Base-by-base conservation (phyloP, 768 basidiomycete species). In the Pisolithus microcarpus region DNA sequence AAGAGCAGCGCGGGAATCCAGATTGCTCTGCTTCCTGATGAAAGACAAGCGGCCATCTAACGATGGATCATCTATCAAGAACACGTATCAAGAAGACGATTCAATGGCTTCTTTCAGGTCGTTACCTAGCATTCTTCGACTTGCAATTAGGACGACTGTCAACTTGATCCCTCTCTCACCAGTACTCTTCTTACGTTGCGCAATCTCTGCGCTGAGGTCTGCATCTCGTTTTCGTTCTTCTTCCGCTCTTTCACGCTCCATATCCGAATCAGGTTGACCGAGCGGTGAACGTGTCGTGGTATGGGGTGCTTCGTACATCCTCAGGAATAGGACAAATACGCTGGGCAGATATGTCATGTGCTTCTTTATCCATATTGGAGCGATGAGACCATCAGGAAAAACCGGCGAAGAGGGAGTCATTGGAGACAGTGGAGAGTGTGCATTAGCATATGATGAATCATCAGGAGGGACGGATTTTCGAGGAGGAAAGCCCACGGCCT, bases 301-400 rank as follows among this genome's bases (percentile, higher is more conserved):
- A 10, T 67, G 66, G 1, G 78, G 75, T 19, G 71, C 71, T 64
- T 97, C 94, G 61, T 75, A 92, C 53, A 98, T 74, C 50, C 89
- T 81, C 50, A 89, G 70, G 65, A 97, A 96, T 53, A 96, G 75
- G 8, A 98, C 88, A 66, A 97, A 95, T 0, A 97, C 94, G 21
- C 90, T 85, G 0, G 96, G 96, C 0, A 97, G 70, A 30, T 96
- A 82, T 1, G 89, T 82, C 0, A 89, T 89, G 61, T 99, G 96
- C 68, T 98, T 99, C 40, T 93, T 79, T 31, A 98, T 83, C 96
- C 96, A 99, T 64, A 98, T 91, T 1, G 96, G 96, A 3, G 96
- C 92, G 48, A 99, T 91, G 49, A 99, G 70, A 0, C 96, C 96
- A 63, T 99, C 96, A 0, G 96, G 96, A 66, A 91, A 80, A 8